Percentiles rank a stretch among this genome's conserved stretches.
These are phyloP conservation scores for Debaryomyces robertsiae DNA, from an alignment of 1,139 yeast species.

Conservation along the genomic window DNA sequence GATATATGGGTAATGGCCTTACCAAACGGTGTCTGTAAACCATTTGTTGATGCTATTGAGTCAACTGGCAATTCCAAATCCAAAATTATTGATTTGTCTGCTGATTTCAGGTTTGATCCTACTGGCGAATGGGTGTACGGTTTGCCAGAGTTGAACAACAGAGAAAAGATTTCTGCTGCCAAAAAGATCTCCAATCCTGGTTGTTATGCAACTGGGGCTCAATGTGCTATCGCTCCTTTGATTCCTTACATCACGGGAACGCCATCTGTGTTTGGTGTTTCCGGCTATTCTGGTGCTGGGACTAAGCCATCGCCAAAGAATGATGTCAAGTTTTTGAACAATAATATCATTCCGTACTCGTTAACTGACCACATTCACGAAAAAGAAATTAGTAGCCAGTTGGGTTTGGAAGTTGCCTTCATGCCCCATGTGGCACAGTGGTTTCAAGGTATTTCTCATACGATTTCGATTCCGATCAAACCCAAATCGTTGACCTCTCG, in stretches of 20 bases:
- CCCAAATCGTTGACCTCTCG: constrained; percentile 70
- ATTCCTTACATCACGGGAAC: constrained; percentile 60
- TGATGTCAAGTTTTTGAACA: constrained; percentile 68
- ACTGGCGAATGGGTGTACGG: constrained; percentile 92
- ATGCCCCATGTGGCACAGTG: constrained; percentile 98
- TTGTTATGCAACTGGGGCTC: constrained; percentile 98
- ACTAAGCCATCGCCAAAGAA: constrained; percentile 98
- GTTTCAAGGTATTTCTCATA: constrained; percentile 97
- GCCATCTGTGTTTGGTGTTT: constrained; percentile 90
- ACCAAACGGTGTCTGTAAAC: constrained; percentile 97
- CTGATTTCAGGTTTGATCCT: constrained; percentile 92
- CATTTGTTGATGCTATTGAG: constrained; percentile 93
- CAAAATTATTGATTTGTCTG: constrained; percentile 87
- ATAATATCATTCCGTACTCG: constrained; percentile 93
- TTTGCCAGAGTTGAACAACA: constrained; percentile 76
- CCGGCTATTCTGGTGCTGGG: constrained; percentile 99
- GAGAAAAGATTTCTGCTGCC: constrained; percentile 69
- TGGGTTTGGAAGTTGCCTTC: constrained; percentile 81
- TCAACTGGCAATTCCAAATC: constrained; percentile 60
- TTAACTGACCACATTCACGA: constrained; percentile 97
- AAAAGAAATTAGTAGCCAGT: constrained; percentile 80
- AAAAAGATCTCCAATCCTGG: constrained; percentile 94
- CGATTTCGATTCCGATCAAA: constrained; percentile 86
- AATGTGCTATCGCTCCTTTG: constrained; percentile 88
- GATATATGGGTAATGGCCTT: constrained; percentile 99